phyloP scores from a whole-genome alignment of 1,284 basidiomycete genomes.

The Vanrija sp. region DNA sequence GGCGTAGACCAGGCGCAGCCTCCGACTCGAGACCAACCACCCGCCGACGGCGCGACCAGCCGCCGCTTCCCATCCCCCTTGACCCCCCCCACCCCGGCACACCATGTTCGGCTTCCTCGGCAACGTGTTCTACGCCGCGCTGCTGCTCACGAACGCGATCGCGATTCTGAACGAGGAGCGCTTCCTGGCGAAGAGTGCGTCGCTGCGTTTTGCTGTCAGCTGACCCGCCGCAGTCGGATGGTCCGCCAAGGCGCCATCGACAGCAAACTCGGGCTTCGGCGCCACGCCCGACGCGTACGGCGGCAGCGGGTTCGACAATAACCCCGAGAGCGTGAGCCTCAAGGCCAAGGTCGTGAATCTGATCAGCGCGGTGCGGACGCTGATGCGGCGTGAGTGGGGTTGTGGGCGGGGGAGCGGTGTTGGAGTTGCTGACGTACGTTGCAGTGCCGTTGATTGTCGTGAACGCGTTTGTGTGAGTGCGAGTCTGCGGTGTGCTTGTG shows the following conservation, averaged over 20 bases:
- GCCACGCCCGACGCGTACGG: constrained; percentile 37
- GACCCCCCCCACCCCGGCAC: too few species aligned
- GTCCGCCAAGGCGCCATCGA: constrained; percentile 62
- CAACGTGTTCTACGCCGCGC: constrained; percentile 50
- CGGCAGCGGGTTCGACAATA: constrained; percentile 45
- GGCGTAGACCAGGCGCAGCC: too few species aligned
- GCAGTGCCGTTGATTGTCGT: constrained; percentile 80
- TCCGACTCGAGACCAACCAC: too few species aligned
- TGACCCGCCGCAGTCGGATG: constrained; percentile 69
- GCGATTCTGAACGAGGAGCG: constrained; percentile 93
- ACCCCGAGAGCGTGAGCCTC: constrained; percentile 59
- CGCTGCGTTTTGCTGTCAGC: background rate
- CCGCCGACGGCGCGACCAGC: too few species aligned
- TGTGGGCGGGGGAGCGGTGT: background rate
- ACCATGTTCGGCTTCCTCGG: constrained; percentile 31
- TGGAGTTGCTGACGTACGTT: constrained; percentile 10
- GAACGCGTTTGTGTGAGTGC: constrained; percentile 64
- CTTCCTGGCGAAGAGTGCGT: constrained; percentile 85
- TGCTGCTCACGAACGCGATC: constrained; percentile 87
- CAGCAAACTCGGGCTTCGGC: constrained; percentile 44
- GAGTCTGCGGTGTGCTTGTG: too few species aligned
- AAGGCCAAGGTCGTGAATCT: constrained; percentile 86
- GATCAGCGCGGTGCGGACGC: constrained; percentile 86
- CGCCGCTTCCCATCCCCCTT: too few species aligned
- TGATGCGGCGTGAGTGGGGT: constrained; percentile 80